Conservation (phyloP, 371 early-diverging fungal species). For the Capillidium heterosporum region DNA sequence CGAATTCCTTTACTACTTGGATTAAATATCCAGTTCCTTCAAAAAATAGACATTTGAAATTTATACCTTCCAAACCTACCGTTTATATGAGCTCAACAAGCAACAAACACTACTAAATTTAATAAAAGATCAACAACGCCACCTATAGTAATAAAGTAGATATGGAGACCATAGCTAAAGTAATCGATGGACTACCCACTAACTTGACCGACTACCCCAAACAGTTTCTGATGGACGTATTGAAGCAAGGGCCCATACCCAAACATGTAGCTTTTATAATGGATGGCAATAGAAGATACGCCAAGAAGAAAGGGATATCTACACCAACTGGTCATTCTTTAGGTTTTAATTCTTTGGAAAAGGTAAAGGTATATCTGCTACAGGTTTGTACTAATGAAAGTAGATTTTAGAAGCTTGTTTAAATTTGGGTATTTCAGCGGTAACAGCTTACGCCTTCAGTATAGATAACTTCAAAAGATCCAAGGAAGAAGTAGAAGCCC, state of each 20-base stretch:
- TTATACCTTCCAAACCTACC: too few species aligned
- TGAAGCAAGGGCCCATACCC: constrained; percentile 56
- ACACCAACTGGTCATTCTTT: constrained; percentile 56
- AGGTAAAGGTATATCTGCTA: constrained; percentile 17
- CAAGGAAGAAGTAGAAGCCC: constrained; percentile 67
- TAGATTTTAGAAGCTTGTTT: constrained; percentile 77
- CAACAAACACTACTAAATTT: too few species aligned
- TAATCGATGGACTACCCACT: too few species aligned
- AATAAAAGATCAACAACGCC: too few species aligned
- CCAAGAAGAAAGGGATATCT: constrained; percentile 31
- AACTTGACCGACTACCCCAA: not conserved
- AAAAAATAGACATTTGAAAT: too few species aligned
- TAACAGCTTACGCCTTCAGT: constrained; percentile 96
- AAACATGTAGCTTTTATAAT: constrained; percentile 94
- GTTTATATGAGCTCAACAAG: too few species aligned
- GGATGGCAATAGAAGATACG: constrained; percentile 97
- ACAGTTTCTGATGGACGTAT: constrained; percentile 2
- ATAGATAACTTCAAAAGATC: constrained; percentile 94
- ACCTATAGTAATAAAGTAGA: too few species aligned
- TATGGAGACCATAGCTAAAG: too few species aligned
- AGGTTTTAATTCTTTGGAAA: constrained; percentile 61
- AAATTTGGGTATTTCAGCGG: constrained; percentile 64
- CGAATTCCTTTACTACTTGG: too few species aligned
- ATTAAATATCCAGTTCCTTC: too few species aligned
- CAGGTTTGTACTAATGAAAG: not conserved